Evolutionary conservation across 257 asterid species (phyloP).

Genomic region (Striga asiatica): DNA sequence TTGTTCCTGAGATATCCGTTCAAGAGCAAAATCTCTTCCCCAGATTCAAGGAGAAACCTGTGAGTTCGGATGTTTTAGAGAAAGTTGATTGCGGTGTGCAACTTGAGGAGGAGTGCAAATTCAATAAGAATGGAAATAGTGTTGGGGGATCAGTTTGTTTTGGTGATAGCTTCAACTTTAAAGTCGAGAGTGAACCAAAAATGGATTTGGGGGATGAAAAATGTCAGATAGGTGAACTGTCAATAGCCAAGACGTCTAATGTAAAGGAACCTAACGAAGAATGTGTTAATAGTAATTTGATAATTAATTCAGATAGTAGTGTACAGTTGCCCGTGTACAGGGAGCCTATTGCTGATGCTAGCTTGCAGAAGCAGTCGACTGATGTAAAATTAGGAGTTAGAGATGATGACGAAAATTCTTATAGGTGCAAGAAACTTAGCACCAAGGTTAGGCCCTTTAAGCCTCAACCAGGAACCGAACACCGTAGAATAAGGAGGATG

Average conservation of each 20-base stretch:
- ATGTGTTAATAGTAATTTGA: conserved; percentile 44
- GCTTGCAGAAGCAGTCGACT: conserved; percentile 49
- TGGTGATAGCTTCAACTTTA: conserved; percentile 21
- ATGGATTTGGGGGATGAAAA: conserved; percentile 25
- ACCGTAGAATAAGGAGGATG: conserved; percentile 67
- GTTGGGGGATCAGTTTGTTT: conserved; percentile 18
- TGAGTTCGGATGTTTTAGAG: conserved; percentile 27
- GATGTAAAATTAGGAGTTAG: conserved; percentile 86
- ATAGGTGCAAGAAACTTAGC: conserved; percentile 53
- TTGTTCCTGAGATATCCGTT: conserved; percentile 30
- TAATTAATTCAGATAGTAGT: conserved; percentile 59
- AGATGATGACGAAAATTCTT: conserved; percentile 92
- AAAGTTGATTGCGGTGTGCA: conserved; percentile 39
- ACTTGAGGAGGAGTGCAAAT: conserved; percentile 28
- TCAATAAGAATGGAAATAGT: conserved; percentile 21
- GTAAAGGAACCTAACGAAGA: conserved; percentile 43
- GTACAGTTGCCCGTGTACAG: conserved; percentile 83
- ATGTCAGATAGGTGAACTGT: conserved; percentile 27
- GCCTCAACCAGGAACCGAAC: conserved; percentile 44
- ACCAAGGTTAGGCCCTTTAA: conserved; percentile 57
- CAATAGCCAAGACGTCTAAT: conserved; percentile 37
- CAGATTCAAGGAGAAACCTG: conserved; percentile 21
- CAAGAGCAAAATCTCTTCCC: conserved; percentile 32
- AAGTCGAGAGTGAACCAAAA: conserved; percentile 25
- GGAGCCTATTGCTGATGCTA: conserved; percentile 44